Conservation (phyloP, 768 basidiomycete genomes). For the Lentinula boryana region DNA sequence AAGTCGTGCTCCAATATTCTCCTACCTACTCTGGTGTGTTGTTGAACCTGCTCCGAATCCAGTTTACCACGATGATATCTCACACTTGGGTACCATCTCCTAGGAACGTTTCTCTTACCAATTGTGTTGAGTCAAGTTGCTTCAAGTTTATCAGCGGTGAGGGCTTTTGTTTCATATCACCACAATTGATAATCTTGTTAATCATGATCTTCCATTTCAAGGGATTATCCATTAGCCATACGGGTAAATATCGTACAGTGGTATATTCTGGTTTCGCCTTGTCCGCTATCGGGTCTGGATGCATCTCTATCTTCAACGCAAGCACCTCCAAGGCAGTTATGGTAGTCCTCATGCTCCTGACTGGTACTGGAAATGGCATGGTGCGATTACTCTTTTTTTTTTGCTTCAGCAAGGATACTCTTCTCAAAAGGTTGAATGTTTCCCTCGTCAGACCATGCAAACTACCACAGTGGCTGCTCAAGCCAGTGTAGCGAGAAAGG, state of each 20-base stretch:
- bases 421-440: neutral
- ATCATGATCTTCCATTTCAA: slow-evolving; percentile 14
- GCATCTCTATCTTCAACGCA: slow-evolving; percentile 54
- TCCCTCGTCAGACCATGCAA: slow-evolving; percentile 38
- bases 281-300: slow-evolving; percentile 67
- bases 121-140: slow-evolving; percentile 59
- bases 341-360: slow-evolving; percentile 56
- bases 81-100: slow-evolving; percentile 8
- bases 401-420: neutral
- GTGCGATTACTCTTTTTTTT: slow-evolving; percentile 13
- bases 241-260: slow-evolving; percentile 58
- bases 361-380: slow-evolving; percentile 56
- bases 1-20: slow-evolving; percentile 60
- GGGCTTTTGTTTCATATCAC: slow-evolving; percentile 11
- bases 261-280: slow-evolving; percentile 59
- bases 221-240: slow-evolving; percentile 57
- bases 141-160: slow-evolving; percentile 48
- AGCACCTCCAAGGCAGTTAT: slow-evolving; percentile 41
- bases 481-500: slow-evolving; percentile 59
- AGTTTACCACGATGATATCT: neutral
- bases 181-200: neutral
- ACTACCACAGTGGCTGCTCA: slow-evolving; percentile 70
- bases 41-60: neutral
- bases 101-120: slow-evolving; percentile 62
- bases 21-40: slow-evolving; percentile 42